These are phyloP conservation scores for Aquilaria yunnanensis DNA, from an alignment of 345 rosid genomes.

Conservation along the genomic window DNA sequence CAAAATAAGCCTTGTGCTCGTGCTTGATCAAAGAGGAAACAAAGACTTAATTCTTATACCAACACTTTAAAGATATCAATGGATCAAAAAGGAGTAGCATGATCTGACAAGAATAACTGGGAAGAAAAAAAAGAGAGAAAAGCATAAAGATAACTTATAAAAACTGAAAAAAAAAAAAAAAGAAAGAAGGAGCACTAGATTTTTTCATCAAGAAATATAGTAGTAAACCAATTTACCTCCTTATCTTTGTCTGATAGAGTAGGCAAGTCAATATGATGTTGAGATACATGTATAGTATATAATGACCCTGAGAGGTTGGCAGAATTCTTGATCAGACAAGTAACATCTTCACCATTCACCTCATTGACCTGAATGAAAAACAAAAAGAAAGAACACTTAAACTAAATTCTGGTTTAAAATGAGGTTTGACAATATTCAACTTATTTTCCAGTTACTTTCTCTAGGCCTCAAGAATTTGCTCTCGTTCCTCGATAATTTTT, in stretches of 20 bases:
- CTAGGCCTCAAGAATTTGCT: constrained; percentile 1
- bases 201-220: too few species aligned
- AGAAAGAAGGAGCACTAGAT: too few species aligned
- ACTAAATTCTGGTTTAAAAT: not conserved
- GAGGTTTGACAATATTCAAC: not conserved
- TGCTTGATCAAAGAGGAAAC: too few species aligned
- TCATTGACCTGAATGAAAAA: constrained; percentile 39
- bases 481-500: not conserved
- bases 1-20: too few species aligned
- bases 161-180: too few species aligned
- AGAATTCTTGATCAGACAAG: constrained; percentile 60
- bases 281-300: constrained; percentile 67
- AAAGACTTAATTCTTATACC: too few species aligned
- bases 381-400: constrained; percentile 7
- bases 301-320: constrained; percentile 47
- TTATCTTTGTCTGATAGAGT: constrained; percentile 58
- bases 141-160: too few species aligned
- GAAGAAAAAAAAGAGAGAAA: too few species aligned
- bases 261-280: constrained; percentile 55
- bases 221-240: constrained; percentile 27
- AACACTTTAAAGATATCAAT: too few species aligned
- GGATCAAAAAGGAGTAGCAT: too few species aligned
- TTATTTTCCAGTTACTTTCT: too few species aligned
- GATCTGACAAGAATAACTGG: too few species aligned
- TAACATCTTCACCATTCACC: constrained; percentile 54